phyloP scores from a whole-genome alignment of 1,284 basidiomycete genomes.

The Termitomyces sp. region DNA sequence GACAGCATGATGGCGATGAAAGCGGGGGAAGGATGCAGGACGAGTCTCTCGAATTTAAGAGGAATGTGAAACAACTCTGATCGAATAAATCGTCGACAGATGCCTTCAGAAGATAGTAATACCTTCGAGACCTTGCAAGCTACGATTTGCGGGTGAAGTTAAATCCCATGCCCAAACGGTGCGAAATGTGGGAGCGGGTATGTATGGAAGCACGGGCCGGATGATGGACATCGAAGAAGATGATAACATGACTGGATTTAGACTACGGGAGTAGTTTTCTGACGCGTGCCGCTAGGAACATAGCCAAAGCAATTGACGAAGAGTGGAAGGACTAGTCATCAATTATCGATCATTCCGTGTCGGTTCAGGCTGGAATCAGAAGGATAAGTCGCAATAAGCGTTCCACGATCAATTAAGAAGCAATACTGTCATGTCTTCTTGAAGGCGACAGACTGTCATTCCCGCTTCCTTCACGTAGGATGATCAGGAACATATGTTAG shows the following conservation, averaged over 20 bases:
- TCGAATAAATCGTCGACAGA: constrained; percentile 12
- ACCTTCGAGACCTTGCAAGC: constrained; percentile 5
- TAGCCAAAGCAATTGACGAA: constrained; percentile 15
- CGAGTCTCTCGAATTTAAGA: constrained; percentile 12
- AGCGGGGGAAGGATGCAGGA: constrained; percentile 4
- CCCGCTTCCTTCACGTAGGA: constrained; percentile 3
- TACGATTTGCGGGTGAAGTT: constrained; percentile 2
- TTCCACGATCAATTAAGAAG: constrained; percentile 15
- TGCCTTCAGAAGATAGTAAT: constrained; percentile 6
- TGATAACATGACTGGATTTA: constrained; percentile 16
- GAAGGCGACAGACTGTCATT: constrained; percentile 1
- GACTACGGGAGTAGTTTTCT: constrained; percentile 20
- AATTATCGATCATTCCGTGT: constrained; percentile 3
- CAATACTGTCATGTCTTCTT: constrained; percentile 8
- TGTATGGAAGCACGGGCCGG: constrained; percentile 13
- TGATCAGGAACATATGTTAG: constrained; percentile 15
- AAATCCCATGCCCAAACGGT: constrained; percentile 10
- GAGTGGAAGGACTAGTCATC: constrained; percentile 13
- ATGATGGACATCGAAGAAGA: constrained; percentile 16
- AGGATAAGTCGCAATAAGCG: constrained; percentile 12
- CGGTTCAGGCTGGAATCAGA: constrained; percentile 15
- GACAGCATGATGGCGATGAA: constrained; percentile 19
- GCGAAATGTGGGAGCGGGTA: constrained; percentile 5
- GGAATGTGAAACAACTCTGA: constrained; percentile 10
- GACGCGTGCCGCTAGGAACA: constrained; percentile 20